A percentile compares a stretch with the other conserved stretches of the same genome.
These are phyloP conservation scores for Exophiala xenobiotica DNA, from an alignment of 2,329 filamentous ascomycete species.

Conservation along the genomic window DNA sequence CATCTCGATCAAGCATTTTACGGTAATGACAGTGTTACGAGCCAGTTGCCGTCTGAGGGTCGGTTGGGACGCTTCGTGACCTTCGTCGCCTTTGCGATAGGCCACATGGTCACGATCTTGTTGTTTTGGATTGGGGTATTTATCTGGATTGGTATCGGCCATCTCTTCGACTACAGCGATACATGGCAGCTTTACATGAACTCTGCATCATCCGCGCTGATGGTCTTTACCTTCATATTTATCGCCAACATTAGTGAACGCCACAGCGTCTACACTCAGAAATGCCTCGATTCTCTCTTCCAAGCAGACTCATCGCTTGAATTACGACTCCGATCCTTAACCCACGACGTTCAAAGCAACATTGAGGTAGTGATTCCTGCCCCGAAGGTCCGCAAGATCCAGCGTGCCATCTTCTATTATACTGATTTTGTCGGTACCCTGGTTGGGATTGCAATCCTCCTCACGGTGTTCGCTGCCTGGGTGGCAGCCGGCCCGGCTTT, in stretches of 20 bases:
- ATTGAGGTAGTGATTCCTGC: not conserved
- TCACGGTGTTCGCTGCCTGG: conserved; percentile 41
- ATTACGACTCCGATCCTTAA: not conserved
- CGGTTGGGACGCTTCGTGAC: not conserved
- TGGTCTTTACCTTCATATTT: not conserved
- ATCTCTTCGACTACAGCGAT: not conserved
- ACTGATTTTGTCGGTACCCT: conserved; percentile 41
- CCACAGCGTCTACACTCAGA: not conserved
- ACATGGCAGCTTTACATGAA: not conserved
- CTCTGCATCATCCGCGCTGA: not conserved
- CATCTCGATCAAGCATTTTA: not conserved
- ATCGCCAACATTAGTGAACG: not conserved
- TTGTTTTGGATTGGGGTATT: not conserved
- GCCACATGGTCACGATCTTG: not conserved
- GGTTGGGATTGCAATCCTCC: conserved; percentile 41
- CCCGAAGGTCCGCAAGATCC: conserved; percentile 22
- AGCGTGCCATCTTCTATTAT: conserved; percentile 42
- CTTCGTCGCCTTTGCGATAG: not conserved
- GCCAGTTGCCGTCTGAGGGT: not conserved
- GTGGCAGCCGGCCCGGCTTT: conserved; percentile 38
- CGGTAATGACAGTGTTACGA: not conserved
- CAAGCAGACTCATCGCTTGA: not conserved
- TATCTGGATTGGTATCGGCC: not conserved
- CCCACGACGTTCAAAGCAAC: not conserved
- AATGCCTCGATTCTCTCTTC: not conserved